These are phyloP conservation scores for Gracilaria domingensis DNA, from an alignment of 23 red algal genomes.

Conservation along the genomic window DNA sequence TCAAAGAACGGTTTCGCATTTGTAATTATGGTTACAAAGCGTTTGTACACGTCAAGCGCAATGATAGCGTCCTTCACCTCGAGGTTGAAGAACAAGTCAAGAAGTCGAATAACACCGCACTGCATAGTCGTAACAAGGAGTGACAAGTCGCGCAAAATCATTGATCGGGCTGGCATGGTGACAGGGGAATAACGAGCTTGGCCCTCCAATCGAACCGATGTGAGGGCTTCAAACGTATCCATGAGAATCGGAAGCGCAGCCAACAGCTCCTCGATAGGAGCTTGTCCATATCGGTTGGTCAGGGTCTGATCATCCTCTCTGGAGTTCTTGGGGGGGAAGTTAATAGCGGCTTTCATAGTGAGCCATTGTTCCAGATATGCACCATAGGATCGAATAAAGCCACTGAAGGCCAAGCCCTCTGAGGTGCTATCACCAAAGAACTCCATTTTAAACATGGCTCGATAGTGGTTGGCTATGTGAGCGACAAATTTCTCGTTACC, in stretches of 20 bases:
- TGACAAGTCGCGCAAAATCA: slow-evolving; percentile 80
- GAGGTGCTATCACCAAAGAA: slow-evolving; percentile 71
- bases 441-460: slow-evolving; percentile 82
- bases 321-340: slow-evolving; percentile 78
- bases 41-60: slow-evolving; percentile 74
- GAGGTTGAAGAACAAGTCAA: slow-evolving; percentile 77
- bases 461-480: slow-evolving; percentile 70
- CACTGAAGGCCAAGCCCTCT: slow-evolving; percentile 66
- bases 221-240: slow-evolving; percentile 69
- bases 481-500: slow-evolving; percentile 90
- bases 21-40: slow-evolving; percentile 60
- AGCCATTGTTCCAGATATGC: slow-evolving; percentile 94
- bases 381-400: slow-evolving; percentile 86
- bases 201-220: slow-evolving; percentile 54
- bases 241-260: slow-evolving; percentile 74
- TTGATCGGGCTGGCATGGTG: slow-evolving; percentile 71
- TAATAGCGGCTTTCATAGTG: slow-evolving; percentile 81
- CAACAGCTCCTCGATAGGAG: slow-evolving; percentile 62
- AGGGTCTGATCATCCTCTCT: slow-evolving; percentile 63
- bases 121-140: slow-evolving; percentile 56
- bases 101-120: slow-evolving; percentile 67
- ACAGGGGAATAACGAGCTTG: slow-evolving; percentile 67
- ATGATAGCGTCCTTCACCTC: slow-evolving; percentile 55
- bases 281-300: slow-evolving; percentile 50
- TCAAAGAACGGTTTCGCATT: slow-evolving; percentile 75